A percentile compares a stretch with the other conserved stretches of the same genome.
phyloP scores from a whole-genome alignment of 2,329 filamentous ascomycete species.

The Curvularia eragrostidis region DNA sequence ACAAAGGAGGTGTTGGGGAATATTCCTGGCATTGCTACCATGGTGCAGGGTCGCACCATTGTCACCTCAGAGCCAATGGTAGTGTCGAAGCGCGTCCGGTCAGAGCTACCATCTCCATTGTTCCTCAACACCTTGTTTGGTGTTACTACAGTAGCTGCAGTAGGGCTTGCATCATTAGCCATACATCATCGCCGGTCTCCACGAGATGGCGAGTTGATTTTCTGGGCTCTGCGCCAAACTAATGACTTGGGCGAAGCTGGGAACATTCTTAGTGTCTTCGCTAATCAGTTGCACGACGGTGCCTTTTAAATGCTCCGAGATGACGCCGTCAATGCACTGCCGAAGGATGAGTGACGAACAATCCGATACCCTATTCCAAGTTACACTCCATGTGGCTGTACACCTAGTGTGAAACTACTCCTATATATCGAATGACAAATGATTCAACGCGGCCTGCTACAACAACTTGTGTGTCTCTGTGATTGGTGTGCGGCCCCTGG shows the following conservation, averaged over 20 bases:
- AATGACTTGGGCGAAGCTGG: slow-evolving; percentile 42
- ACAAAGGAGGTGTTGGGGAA: slow-evolving; percentile 32
- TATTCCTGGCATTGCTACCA: slow-evolving; percentile 32
- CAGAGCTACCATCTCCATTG: slow-evolving; percentile 40
- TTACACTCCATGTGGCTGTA: slow-evolving; percentile 1
- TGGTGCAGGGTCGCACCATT: slow-evolving; percentile 19
- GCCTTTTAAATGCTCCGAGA: not conserved
- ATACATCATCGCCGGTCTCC: slow-evolving; percentile 44
- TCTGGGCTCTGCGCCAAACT: slow-evolving; percentile 41
- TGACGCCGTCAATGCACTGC: not conserved
- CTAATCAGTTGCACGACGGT: slow-evolving; percentile 33
- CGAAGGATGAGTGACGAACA: not conserved
- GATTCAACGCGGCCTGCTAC: not conserved
- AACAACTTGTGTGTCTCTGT: not conserved
- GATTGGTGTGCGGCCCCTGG: slow-evolving; percentile 1
- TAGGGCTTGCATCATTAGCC: slow-evolving; percentile 39
- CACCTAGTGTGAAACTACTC: slow-evolving; percentile 2
- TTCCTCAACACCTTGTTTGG: slow-evolving; percentile 34
- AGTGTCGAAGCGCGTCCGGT: slow-evolving; percentile 20
- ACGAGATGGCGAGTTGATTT: slow-evolving; percentile 43
- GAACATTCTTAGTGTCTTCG: slow-evolving; percentile 40
- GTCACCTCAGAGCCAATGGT: slow-evolving; percentile 15
- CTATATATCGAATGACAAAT: not conserved
- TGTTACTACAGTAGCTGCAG: slow-evolving; percentile 28
- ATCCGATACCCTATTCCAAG: slow-evolving; percentile 7